Base-by-base conservation (phyloP, 495 filamentous ascomycete genomes). In the Parachaetomium inaequale region DNA sequence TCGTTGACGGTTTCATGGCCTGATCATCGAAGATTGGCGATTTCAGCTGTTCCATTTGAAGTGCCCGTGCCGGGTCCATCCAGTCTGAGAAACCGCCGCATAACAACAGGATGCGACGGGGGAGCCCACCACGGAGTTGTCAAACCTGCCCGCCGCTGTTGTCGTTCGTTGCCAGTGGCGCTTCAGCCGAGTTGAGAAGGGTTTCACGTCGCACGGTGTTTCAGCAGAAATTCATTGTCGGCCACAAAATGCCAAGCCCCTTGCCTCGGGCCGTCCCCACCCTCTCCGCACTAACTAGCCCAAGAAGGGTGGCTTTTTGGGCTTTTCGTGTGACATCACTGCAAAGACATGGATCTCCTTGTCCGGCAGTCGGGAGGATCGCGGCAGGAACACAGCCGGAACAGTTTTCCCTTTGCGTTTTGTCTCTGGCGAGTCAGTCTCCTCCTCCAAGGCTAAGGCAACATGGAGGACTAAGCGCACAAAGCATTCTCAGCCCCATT, bases 141-240 rank as follows among this genome's bases (percentile, higher is more conserved):
- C n/a, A n/a, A n/a, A n/a, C n/a, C n/a, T n/a, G n/a, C n/a, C n/a
- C n/a, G n/a, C n/a, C n/a, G n/a, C n/a, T n/a, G n/a, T n/a, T n/a
- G n/a, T n/a, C n/a, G n/a, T n/a, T n/a, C n/a, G 40, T 17, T 21
- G 7, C 10, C 14, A 36, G 29, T 53, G 29, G 29, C 25, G 52
- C 52, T 6, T 25, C 52, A 55, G n/a, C 52, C 31, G 34, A 55
- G 52, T 23, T 25, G 19, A n/a, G n/a, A 38, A 40, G 25, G 34
- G 54, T 57, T 57, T 57, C 54, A 46, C 25, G 3, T 57, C n/a
- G 40, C 25, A 26, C 26, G 8, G 1, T 57, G 54, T 57, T 57
- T 57, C 54, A 45, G 54, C 38, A 12, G 2, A 0, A 12, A 19
- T 21, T 32, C 53, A 19, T 19, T n/a, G 23, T 43, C 15, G 7